A percentile compares a stretch with the other conserved stretches of the same genome.
phyloP scores from a whole-genome alignment of 768 basidiomycete species.

The Leccinellum albellum region DNA sequence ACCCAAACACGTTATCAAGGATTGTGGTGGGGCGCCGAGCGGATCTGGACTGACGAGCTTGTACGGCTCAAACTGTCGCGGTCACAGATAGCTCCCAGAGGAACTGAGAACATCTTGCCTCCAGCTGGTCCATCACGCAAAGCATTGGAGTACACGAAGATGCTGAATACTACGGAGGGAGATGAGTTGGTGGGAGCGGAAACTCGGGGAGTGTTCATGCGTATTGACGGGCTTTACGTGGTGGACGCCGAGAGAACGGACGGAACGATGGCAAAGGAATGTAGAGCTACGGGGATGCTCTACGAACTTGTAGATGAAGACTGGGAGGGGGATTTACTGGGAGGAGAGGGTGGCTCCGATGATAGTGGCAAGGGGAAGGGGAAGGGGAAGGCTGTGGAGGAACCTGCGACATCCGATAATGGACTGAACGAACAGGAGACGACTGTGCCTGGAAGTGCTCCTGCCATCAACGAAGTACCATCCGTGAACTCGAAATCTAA shows the following conservation, averaged over 20 bases:
- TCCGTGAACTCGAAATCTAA: slow-evolving; percentile 11
- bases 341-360: slow-evolving; percentile 7
- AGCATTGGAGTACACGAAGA: slow-evolving; percentile 28
- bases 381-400: slow-evolving; percentile 32
- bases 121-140: slow-evolving; percentile 54
- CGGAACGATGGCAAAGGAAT: slow-evolving; percentile 48
- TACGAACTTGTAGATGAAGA: slow-evolving; percentile 77
- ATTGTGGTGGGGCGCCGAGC: slow-evolving; percentile 86
- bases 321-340: slow-evolving; percentile 46
- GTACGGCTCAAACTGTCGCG: slow-evolving; percentile 73
- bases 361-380: slow-evolving; percentile 27
- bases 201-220: slow-evolving; percentile 66
- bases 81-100: slow-evolving; percentile 61
- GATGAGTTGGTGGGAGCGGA: slow-evolving; percentile 25
- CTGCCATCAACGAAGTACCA: slow-evolving; percentile 14
- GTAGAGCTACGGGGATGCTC: slow-evolving; percentile 66
- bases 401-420: slow-evolving; percentile 6
- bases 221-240: slow-evolving; percentile 60
- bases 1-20: slow-evolving; percentile 68
- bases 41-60: slow-evolving; percentile 84
- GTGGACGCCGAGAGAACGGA: slow-evolving; percentile 47
- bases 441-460: slow-evolving; percentile 15
- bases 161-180: slow-evolving; percentile 3
- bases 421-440: slow-evolving; percentile 4
- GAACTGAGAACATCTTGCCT: slow-evolving; percentile 53